These are phyloP conservation scores for Jacaranda copaia DNA, from an alignment of 257 asterid genomes.

Conservation along the genomic window DNA sequence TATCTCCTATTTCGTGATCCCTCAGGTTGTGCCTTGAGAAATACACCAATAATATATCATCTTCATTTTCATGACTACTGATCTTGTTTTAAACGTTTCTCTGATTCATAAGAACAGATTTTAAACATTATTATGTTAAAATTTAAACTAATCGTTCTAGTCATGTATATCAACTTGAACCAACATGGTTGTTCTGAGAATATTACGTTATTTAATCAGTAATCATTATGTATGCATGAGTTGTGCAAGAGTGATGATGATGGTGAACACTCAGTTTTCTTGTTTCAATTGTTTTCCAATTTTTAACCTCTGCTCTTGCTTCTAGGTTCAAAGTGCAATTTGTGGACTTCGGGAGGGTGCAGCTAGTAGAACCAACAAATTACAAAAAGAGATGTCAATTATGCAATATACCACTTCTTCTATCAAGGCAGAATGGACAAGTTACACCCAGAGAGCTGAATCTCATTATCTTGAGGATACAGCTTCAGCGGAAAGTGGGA, in stretches of 20 bases:
- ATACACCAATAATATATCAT: too few species aligned
- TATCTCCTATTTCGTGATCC: too few species aligned
- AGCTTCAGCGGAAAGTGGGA: constrained; percentile 72
- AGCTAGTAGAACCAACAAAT: constrained; percentile 68
- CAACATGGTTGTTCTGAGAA: too few species aligned
- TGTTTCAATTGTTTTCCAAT: neutral
- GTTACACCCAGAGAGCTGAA: constrained; percentile 67
- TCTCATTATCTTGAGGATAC: constrained; percentile 75
- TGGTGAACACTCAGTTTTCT: neutral
- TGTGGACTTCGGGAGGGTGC: constrained; percentile 82
- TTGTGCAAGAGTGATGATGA: constrained; percentile 1
- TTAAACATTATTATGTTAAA: too few species aligned
- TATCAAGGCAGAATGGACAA: constrained; percentile 75
- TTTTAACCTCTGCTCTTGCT: neutral
- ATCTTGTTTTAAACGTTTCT: too few species aligned
- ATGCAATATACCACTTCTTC: constrained; percentile 80
- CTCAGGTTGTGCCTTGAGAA: too few species aligned
- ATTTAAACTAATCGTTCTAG: too few species aligned
- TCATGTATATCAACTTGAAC: too few species aligned
- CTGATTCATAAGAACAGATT: too few species aligned
- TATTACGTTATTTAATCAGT: too few species aligned
- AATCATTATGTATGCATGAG: neutral
- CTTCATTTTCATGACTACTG: too few species aligned
- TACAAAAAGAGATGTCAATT: constrained; percentile 90
- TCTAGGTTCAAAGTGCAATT: constrained; percentile 81